A percentile compares a stretch with the other conserved stretches of the same genome.
phyloP scores from a whole-genome alignment of 2,329 filamentous ascomycete genomes.

The Curvularia lunata region DNA sequence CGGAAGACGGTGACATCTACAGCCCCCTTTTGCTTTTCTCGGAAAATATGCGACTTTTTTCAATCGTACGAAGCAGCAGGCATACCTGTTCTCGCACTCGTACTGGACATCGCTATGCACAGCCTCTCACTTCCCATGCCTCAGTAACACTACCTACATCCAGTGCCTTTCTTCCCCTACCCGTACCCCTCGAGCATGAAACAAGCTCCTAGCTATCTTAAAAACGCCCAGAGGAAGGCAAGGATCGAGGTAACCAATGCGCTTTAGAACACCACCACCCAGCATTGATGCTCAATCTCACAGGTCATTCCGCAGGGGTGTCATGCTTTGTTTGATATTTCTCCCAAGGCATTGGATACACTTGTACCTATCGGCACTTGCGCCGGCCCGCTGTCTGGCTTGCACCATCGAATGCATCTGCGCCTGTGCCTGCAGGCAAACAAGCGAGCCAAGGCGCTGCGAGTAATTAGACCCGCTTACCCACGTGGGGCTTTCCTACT shows the following conservation, averaged over 20 bases:
- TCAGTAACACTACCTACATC: neutral
- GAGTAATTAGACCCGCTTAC: neutral
- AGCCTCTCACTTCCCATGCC: neutral
- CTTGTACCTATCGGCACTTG: neutral
- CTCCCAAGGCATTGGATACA: neutral
- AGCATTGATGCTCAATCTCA: neutral
- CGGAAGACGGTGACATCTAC: neutral
- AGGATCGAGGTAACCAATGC: neutral
- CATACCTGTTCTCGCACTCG: neutral
- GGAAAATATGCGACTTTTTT: neutral
- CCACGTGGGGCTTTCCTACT: neutral
- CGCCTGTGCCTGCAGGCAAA: neutral
- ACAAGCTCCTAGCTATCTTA: neutral
- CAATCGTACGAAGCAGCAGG: neutral
- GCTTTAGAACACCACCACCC: neutral
- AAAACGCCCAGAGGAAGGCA: neutral
- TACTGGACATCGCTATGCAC: neutral
- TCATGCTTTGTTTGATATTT: neutral
- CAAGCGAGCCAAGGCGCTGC: neutral
- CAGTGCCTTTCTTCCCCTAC: neutral
- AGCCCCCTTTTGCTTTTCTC: neutral
- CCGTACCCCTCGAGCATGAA: neutral
- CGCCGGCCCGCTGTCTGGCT: neutral
- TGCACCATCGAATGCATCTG: neutral
- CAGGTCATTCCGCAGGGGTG: neutral